Evolutionary conservation across 2,329 filamentous ascomycete genomes (phyloP).

Genomic region (Trichophyton verrucosum): DNA sequence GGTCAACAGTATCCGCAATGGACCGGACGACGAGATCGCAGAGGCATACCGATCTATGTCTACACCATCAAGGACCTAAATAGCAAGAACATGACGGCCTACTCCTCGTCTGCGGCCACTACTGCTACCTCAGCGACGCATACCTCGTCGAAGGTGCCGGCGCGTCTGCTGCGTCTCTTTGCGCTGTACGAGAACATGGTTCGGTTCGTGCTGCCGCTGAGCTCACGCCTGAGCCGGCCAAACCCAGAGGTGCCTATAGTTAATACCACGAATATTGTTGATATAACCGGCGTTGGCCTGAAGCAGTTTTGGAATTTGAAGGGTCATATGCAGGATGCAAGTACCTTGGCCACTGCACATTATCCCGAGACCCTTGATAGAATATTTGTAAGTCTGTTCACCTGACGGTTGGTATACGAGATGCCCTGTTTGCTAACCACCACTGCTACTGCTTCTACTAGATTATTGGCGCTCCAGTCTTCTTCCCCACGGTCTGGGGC

Average conservation of each 20-base stretch:
- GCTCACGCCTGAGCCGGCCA: constrained; percentile 63
- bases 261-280: constrained; percentile 87
- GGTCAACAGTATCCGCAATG: constrained; percentile 70
- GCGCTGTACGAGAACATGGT: constrained; percentile 89
- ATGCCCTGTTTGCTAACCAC: background rate
- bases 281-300: constrained; percentile 74
- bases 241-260: constrained; percentile 75
- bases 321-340: constrained; percentile 85
- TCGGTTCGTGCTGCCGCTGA: constrained; percentile 73
- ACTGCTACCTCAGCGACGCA: constrained; percentile 47
- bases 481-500: constrained; percentile 83
- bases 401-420: background rate
- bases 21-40: constrained; percentile 79
- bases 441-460: constrained; percentile 17
- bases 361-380: constrained; percentile 89
- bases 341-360: constrained; percentile 75
- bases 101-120: constrained; percentile 45
- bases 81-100: constrained; percentile 64
- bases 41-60: constrained; percentile 84
- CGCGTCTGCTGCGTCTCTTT: constrained; percentile 73
- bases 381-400: constrained; percentile 48
- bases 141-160: constrained; percentile 43
- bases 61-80: constrained; percentile 78
- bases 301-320: constrained; percentile 96
- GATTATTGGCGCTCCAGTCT: constrained; percentile 79